Conservation (phyloP, 768 basidiomycete genomes). For the Tricholoma flavovirens region DNA sequence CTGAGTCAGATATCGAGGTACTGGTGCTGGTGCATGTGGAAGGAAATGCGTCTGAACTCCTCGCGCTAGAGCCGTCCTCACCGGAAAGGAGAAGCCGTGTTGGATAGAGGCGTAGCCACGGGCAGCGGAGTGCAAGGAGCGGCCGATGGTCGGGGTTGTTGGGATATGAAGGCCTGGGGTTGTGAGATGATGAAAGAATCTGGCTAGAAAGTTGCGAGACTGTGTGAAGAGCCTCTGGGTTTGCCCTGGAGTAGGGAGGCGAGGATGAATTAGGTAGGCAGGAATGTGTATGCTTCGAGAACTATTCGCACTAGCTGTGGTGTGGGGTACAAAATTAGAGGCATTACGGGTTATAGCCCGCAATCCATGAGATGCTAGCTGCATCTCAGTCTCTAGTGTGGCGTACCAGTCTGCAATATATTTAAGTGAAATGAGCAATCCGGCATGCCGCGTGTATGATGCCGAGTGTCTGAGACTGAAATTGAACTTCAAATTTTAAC, state of each 20-base stretch:
- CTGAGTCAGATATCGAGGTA: constrained; percentile 49
- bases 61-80: constrained; percentile 44
- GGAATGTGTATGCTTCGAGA: constrained; percentile 43
- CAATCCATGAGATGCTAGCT: constrained; percentile 38
- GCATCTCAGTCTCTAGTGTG: constrained; percentile 13
- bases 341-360: constrained; percentile 37
- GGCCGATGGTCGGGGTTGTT: constrained; percentile 18
- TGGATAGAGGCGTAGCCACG: constrained; percentile 41
- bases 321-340: constrained; percentile 26
- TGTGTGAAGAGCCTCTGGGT: constrained; percentile 45
- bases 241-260: constrained; percentile 25
- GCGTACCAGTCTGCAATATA: too few relatives aligned
- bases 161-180: constrained; percentile 44
- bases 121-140: constrained; percentile 22
- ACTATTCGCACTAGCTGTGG: constrained; percentile 17
- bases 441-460: too few relatives aligned
- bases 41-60: constrained; percentile 45
- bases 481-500: too few relatives aligned
- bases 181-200: constrained; percentile 51
- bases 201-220: constrained; percentile 49
- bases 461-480: too few relatives aligned
- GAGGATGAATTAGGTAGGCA: constrained; percentile 26
- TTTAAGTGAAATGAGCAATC: too few relatives aligned
- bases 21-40: constrained; percentile 45
- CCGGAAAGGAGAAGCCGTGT: constrained; percentile 51